Evolutionary conservation across 352 stramenopile genomes (phyloP), one percentile per base, ranked within the genome.

Genomic region (Phytophthora sp.): DNA sequence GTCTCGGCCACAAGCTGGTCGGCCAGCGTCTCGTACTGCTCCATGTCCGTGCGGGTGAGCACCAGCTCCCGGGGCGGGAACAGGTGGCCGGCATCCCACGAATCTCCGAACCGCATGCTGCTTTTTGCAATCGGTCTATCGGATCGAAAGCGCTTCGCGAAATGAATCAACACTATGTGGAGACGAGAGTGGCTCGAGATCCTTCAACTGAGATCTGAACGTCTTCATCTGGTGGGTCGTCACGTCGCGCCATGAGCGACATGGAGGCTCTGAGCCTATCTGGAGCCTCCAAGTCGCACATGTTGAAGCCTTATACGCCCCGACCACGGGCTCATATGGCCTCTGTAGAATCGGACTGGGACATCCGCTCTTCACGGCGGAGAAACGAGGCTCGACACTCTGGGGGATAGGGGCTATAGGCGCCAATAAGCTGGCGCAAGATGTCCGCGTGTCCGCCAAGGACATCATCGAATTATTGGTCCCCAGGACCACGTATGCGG

Each of bases 1-100:
- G 72, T 71, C 36, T 79, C 72, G 29, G 68, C 69, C 13, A 79
- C 72, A 13, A 79, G 53, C 18, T 76, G 58, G 26, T 76, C 52
- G 7, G 59, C 63, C 29, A 80, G 33, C 13, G 62, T 60, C 23
- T 73, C 53, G 35, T 67, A 71, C 18, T 68, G 29, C 42, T 76
- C 52, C 30, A 15, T 54, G 53, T 78, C 66, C 1, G 50, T 30
- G 7, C 52, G 39, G 1, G 61, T 70, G 39, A 78, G 57, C 24
- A 74, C 35, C 16, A 78, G 23, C 27, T 72, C 60, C 11, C 46
- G 66, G 5, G 71, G 71, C 3, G 71, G 71, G 29, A 75, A 78
- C 23, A 73, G 36, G 44, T 77, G 57, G 1, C 66, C 66, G 26
- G 69, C 69, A 53, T 77, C 69, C 69, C 69, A 77, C n/a, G 69